Conservation (phyloP, 768 basidiomycete genomes). For the Strobilomyces echinocephalus region DNA sequence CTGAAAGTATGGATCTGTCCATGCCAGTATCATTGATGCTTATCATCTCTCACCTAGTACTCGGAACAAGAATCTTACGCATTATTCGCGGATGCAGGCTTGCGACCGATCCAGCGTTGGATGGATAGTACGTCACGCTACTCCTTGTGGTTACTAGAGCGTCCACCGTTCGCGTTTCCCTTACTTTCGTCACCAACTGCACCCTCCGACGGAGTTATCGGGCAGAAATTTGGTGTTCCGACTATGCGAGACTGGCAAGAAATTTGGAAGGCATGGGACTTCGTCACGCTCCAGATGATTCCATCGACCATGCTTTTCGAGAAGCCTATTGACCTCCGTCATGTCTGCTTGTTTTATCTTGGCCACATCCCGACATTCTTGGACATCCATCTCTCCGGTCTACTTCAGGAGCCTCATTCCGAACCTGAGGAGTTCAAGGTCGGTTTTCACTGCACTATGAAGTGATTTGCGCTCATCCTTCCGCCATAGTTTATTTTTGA, state of each 20-base stretch:
- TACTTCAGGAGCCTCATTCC: conserved; percentile 74
- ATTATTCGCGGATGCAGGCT: conserved; percentile 67
- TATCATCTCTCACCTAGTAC: conserved; percentile 47
- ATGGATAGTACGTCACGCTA: conserved; percentile 65
- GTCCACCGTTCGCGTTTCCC: conserved; percentile 77
- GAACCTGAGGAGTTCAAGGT: conserved; percentile 81
- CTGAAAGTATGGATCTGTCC: conserved; percentile 59
- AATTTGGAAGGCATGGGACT: conserved; percentile 89
- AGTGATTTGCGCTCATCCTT: conserved; percentile 3
- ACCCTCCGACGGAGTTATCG: conserved; percentile 16
- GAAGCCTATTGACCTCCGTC: conserved; percentile 90
- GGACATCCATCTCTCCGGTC: conserved; percentile 80
- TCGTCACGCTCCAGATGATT: conserved; percentile 80
- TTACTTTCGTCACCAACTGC: conserved; percentile 41
- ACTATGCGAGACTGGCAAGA: conserved; percentile 72
- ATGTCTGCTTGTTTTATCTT: conserved; percentile 95
- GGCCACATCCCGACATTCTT: conserved; percentile 93
- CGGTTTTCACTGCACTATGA: conserved; percentile 9
- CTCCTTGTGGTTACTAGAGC: conserved; percentile 88
- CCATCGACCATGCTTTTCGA: conserved; percentile 77
- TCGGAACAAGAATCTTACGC: conserved; percentile 64
- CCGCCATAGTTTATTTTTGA: conserved; percentile 64
- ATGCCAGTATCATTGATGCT: not conserved
- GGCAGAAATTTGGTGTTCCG: conserved; percentile 58
- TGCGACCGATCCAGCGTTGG: conserved; percentile 89